Evolutionary conservation across 805 yeast species (phyloP), one percentile per base, ranked within the genome.

Genomic region (Ogataea naganishii): DNA sequence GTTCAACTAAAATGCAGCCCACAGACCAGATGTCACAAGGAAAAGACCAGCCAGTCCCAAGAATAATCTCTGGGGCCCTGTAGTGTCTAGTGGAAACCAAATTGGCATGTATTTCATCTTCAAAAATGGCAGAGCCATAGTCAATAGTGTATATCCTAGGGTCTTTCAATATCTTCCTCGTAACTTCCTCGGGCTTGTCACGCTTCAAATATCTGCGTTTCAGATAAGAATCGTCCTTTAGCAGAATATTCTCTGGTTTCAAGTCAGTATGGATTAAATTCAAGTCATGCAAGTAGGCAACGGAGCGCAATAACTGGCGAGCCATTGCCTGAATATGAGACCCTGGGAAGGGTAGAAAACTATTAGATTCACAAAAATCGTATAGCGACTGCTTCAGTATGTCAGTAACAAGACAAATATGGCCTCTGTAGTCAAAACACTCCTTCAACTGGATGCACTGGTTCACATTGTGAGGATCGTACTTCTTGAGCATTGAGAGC

Each of bases 11-110:
- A 11, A 92, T 84, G 53, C 97, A 89, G 1, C 96, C 99, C 25
- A 92, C 66, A 1, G 95, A 83, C 99, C 99, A 92, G 60, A 89
- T 63, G 53, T 92, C 99, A 53, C 97, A 89, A 1, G 96, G 94
- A 44, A 71, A 86, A 6, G 95, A 81, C 97, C 98, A 92, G 13
- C 96, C 96, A n/a, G 73, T 67, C 2, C 96, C 96, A 18, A 92
- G 58, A 2, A 89, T 85, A 39, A 92, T 86, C 52, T 92, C 98
- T 0, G 98, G 98, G 0, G 98, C 98, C 31, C 98, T 64, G 54
- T 92, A 92, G 55, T 92, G 98, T 29, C 99, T 67, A 2, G 99
- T 92, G 6, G 95, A 83, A 8, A 92, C 95, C 11, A 92, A 76
- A 14, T 81, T 74, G 4, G 94, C 77, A 62, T 92, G 99, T 51